Base-by-base conservation (phyloP, 75 land plant genomes). In the Pinus tabuliformis region DNA sequence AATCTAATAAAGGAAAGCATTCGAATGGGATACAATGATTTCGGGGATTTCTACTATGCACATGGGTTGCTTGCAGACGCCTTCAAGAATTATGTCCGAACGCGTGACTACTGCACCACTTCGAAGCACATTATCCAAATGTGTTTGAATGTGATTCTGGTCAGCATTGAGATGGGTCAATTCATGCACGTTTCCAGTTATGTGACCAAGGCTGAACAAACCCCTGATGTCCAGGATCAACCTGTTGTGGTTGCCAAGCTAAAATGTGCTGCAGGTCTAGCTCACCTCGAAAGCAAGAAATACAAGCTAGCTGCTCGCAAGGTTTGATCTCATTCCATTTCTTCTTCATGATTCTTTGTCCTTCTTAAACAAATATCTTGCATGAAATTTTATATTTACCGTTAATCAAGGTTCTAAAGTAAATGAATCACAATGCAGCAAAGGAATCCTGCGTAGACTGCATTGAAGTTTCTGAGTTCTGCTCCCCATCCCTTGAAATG, bases 241-340 rank as follows among this genome's bases (percentile, higher is more conserved):
- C 26, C 84, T 26, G 79, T 89, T 9, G 49, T 81, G 37, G 49
- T 42, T 45, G 90, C 95, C 33, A 96, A 96, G 72, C 85, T 96
- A 20, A 80, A 82, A 21, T 90, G 95, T 83, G 97, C 97, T 77
- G 89, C 91, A 56, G 99, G 99, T 56, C 77, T 96, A 70, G 95
- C 97, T 58, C 81, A 87, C 72, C 81, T 96, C 76, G 97, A 96
- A 45, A 78, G 82, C 56, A 92, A 83, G 57, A 94, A 96, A 65
- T 96, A 94, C 72, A 96, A 96, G 82, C 85, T 92, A 64, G 99
- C 99, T 77, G 99, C 99, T 78, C 83, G 99, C n/a, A 96, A 92
- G 99, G 99, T 94, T 61, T 58, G 82, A 74, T 58, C 56, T 7
- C n/a, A 0, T 6, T 3, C 6, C n/a, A 58, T 16, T 58, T 58